phyloP scores from a whole-genome alignment of 805 yeast genomes.

The Kodamaea fukazawae region DNA sequence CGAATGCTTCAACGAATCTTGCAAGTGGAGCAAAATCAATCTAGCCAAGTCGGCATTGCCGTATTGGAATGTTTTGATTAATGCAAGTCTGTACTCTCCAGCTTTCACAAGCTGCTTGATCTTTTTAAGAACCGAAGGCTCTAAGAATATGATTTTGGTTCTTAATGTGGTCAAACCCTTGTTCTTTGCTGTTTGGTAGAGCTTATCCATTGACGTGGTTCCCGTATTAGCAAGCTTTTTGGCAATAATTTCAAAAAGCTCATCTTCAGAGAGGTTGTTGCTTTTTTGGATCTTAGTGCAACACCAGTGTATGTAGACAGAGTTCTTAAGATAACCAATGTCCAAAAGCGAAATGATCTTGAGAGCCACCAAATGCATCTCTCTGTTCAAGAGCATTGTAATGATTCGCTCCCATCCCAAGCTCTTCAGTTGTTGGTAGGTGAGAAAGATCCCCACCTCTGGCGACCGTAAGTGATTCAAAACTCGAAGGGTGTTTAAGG shows the following conservation, averaged over 20 bases:
- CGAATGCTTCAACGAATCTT: slow-evolving; percentile 54
- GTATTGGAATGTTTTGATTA: slow-evolving; percentile 61
- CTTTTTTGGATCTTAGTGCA: slow-evolving; percentile 61
- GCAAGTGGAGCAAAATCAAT: slow-evolving; percentile 54
- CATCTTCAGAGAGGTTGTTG: slow-evolving; percentile 53
- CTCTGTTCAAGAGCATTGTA: slow-evolving; percentile 54
- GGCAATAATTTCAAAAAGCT: slow-evolving; percentile 50
- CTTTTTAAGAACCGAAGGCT: slow-evolving; percentile 60
- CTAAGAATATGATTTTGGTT: slow-evolving; percentile 62
- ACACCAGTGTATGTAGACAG: slow-evolving; percentile 78
- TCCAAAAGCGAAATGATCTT: slow-evolving; percentile 53
- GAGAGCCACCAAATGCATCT: slow-evolving; percentile 59
- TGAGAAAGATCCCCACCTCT: slow-evolving; percentile 67
- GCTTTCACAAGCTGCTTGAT: slow-evolving; percentile 59
- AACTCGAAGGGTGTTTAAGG: slow-evolving; percentile 60
- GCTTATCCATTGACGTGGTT: slow-evolving; percentile 47
- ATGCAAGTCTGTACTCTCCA: slow-evolving; percentile 69
- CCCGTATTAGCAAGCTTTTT: slow-evolving; percentile 34
- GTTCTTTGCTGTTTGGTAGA: slow-evolving; percentile 65
- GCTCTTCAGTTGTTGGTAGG: slow-evolving; percentile 49
- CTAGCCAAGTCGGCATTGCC: slow-evolving; percentile 59
- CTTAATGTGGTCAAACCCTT: slow-evolving; percentile 80
- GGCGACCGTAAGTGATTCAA: slow-evolving; percentile 65
- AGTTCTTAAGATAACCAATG: slow-evolving; percentile 35
- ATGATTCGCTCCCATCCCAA: slow-evolving; percentile 58